Evolutionary conservation across 2,329 filamentous ascomycete species (phyloP), one percentile per base, ranked within the genome.

Genomic region (Diplodia corticola): DNA sequence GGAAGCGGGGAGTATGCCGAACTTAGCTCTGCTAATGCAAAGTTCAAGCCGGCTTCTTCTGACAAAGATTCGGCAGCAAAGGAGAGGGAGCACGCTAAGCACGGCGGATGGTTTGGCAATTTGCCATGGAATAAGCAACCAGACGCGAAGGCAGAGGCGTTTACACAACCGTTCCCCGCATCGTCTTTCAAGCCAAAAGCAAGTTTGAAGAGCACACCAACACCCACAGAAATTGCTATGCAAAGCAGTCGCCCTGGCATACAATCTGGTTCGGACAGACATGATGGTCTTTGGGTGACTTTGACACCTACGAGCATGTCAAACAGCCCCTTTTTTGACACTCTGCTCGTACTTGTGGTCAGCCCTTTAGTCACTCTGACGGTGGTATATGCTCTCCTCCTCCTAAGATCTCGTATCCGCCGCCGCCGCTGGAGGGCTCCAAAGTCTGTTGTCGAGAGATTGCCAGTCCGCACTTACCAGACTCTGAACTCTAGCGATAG

Each of bases 381-480:
- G 3, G 89, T 97, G 5, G 94, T 99, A 1, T 98, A 98, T 74
- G 90, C 92, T 13, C 84, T 98, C 12, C 84, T 98, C 5, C 86
- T 98, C 48, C 82, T 98, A 44, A 89, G 95, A 64, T 93, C 93
- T 54, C 90, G 93, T 67, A 96, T 97, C 71, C 89, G 94, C 60
- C 87, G 94, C 67, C 87, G 94, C 69, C 87, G 94, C 71, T 99
- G 95, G 94, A 88, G 95, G 72, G 95, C 95, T n/a, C 95, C 95
- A 5, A 99, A 99, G 78, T 96, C 92, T 0, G 89, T 99, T 0
- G 93, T 99, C 20, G 93, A 97, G 71, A 89, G 91, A 67, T 85
- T 99, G n/a, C 95, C 95, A 1, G 93, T 99, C 15, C 89, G 94
- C 67, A 98, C 93, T 0, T 99, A 97, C 74, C 93, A 96, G 73